Base-by-base conservation (phyloP, 1,284 basidiomycete species). In the Melanopsichium pennsylvanicum region DNA sequence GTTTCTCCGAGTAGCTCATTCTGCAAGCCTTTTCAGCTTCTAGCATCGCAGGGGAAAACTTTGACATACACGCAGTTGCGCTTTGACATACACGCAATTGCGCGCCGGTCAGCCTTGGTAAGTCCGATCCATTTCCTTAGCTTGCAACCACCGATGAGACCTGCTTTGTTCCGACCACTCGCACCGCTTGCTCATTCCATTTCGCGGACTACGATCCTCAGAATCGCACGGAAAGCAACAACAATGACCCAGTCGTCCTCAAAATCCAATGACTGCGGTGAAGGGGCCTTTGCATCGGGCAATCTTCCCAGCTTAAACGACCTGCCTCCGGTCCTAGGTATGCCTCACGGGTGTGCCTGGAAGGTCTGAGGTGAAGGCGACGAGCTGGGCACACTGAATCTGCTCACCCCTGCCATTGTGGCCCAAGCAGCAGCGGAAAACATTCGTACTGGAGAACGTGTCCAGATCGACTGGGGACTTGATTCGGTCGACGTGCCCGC, bases 291-390 rank as follows among this genome's bases (percentile, higher is more conserved):
- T 8, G 47, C 47, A 5, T 27, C 48, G 3, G 33, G 32, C 45
- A 18, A 23, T 15, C 18, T 68, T 1, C 64, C 64, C 7, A 43
- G 40, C 38, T 68, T 62, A 15, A 59, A 68, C 29, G 34, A 62
- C 19, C 48, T 68, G 25, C 64, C 64, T 0, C 32, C 46, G 0
- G 59, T 68, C 6, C 25, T 40, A 1, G 64, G 51, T 6, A 68
- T 68, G 64, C 64, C 59, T 15, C 58, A 61, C 23, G 66, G 66
- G 15, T 69, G 60, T 26, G 66, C 66, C 2, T 69, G 66, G 66
- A 56, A 48, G 12, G 66, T 69, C 0, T 63, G 55, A 50, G 66
- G 66, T 16, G 21, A 44, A 26, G 47, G 32, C 18, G 66, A 69
- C 22, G 41, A 51, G 26, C 49, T 68, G 11, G 64, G 64, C 13